Conservation (phyloP, 2,329 filamentous ascomycete genomes). For the Paracoccidioides brasiliensis region DNA sequence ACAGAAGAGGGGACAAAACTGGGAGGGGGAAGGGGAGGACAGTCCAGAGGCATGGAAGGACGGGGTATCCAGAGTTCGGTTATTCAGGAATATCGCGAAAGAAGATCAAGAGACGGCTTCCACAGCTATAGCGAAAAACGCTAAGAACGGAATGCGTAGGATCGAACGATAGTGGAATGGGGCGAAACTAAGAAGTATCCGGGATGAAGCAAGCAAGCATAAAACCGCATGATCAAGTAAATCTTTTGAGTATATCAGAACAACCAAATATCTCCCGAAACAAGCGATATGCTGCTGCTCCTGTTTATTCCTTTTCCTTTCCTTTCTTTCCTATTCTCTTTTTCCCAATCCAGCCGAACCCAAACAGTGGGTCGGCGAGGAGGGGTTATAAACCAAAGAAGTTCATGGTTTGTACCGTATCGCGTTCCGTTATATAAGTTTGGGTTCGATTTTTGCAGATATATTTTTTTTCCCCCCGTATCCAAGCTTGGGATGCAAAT, state of each 20-base stretch:
- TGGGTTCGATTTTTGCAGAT: not conserved
- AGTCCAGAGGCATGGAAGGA: not conserved
- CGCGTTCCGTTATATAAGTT: not conserved
- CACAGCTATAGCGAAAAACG: not conserved
- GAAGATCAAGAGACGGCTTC: not conserved
- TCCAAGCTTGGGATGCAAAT: not conserved
- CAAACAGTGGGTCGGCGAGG: not conserved
- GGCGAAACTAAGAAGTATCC: not conserved
- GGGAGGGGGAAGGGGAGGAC: no score
- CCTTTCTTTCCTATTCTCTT: no score
- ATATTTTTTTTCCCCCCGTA: not conserved
- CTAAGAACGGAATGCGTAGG: not conserved
- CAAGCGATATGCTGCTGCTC: not conserved
- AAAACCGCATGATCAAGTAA: no score
- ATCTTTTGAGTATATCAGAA: no score
- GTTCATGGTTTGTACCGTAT: not conserved
- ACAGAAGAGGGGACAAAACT: not conserved
- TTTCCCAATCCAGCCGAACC: not conserved
- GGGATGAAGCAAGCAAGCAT: not conserved
- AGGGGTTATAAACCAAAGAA: not conserved
- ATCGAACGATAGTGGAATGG: not conserved
- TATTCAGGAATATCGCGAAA: not conserved
- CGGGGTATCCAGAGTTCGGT: not conserved
- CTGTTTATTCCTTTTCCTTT: no score
- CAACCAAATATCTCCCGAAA: no score